Conservation (phyloP, 306 rosid species). For the Pachyrhizus erosus region DNA sequence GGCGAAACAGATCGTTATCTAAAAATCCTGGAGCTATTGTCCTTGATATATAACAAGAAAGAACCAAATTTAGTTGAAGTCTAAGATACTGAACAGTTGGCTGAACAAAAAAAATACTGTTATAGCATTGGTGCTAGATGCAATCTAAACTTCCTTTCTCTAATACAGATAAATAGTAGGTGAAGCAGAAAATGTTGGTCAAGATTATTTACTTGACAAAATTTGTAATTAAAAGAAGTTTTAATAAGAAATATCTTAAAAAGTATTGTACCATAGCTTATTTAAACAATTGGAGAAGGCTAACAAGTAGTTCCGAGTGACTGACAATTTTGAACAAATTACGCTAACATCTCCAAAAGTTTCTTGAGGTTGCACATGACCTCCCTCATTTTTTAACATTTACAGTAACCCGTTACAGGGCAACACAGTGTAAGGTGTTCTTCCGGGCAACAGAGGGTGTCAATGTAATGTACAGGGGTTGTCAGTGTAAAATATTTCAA, state of each 20-base stretch:
- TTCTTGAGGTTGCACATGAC: background rate
- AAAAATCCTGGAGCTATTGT: constrained; percentile 80
- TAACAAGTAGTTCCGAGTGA: background rate
- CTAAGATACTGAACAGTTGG: background rate
- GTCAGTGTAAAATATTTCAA: background rate
- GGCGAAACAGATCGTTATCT: constrained; percentile 78
- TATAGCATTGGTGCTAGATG: constrained; percentile 5
- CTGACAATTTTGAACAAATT: background rate
- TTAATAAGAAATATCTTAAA: constrained; percentile 15
- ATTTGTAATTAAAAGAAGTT: constrained; percentile 13
- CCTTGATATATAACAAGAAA: constrained; percentile 55
- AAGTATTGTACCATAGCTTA: background rate
- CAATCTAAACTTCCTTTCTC: constrained; percentile 18
- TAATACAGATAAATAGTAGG: constrained; percentile 17
- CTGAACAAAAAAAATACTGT: background rate
- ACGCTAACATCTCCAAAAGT: background rate
- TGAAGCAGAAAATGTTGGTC: constrained; percentile 4
- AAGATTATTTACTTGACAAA: constrained; percentile 16
- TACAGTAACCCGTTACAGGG: background rate
- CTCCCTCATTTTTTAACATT: too few relatives aligned
- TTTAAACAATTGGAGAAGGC: background rate
- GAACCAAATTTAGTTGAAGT: constrained; percentile 34
- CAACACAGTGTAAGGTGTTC: background rate
- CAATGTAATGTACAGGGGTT: background rate
- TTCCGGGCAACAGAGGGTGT: too few relatives aligned